These are phyloP conservation scores for Kuraishia capsulata DNA, from an alignment of 805 yeast genomes.

Conservation along the genomic window DNA sequence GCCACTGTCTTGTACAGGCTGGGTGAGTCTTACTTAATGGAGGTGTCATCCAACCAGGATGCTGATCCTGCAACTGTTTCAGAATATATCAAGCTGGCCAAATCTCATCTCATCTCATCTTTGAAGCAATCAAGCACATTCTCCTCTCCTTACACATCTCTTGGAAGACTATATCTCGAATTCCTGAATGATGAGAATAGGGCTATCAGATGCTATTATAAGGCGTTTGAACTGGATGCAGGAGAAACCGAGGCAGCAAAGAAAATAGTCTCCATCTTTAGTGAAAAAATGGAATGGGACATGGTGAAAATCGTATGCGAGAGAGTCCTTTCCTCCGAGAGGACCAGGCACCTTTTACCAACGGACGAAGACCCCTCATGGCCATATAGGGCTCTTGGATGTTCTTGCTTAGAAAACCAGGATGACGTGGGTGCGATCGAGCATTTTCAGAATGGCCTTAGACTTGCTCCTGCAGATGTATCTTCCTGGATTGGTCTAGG, in stretches of 20 bases:
- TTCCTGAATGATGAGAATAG: slow-evolving; percentile 49
- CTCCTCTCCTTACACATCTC: slow-evolving; percentile 75
- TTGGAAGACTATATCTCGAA: slow-evolving; percentile 66
- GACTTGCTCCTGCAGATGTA: slow-evolving; percentile 56
- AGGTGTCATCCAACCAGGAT: slow-evolving; percentile 10
- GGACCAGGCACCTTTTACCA: slow-evolving; percentile 40
- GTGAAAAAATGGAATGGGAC: slow-evolving; percentile 70
- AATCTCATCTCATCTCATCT: slow-evolving; percentile 47
- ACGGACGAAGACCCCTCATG: slow-evolving; percentile 40
- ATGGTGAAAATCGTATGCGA: slow-evolving; percentile 68
- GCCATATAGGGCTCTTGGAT: slow-evolving; percentile 88
- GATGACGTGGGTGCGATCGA: slow-evolving; percentile 76
- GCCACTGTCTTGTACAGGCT: slow-evolving; percentile 65
- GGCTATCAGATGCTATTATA: slow-evolving; percentile 80
- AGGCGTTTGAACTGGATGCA: slow-evolving; percentile 81
- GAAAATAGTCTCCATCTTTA: slow-evolving; percentile 60
- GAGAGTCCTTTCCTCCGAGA: slow-evolving; percentile 56
- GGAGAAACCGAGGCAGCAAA: slow-evolving; percentile 70
- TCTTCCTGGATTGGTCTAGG: slow-evolving; percentile 95
- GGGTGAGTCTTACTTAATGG: slow-evolving; percentile 51
- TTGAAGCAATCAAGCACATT: slow-evolving; percentile 53
- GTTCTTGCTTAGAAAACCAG: slow-evolving; percentile 60
- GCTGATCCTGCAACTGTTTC: slow-evolving; percentile 13
- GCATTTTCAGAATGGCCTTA: slow-evolving; percentile 78
- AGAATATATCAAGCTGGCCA: slow-evolving; percentile 35